Evolutionary conservation across 345 rosid genomes (phyloP), one percentile per base, ranked within the genome.

Genomic region (Bruguiera parviflora): DNA sequence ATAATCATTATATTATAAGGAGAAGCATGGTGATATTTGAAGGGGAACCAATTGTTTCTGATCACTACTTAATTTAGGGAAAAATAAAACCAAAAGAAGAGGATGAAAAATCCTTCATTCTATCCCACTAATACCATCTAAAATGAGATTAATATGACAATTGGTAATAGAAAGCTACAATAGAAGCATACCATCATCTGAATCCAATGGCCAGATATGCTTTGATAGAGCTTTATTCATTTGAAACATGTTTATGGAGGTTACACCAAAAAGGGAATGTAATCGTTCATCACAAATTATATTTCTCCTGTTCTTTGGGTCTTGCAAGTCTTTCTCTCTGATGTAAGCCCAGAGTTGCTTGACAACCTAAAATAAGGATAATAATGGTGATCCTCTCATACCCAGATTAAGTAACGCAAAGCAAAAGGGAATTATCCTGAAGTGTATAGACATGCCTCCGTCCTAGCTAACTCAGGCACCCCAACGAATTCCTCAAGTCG

Each of bases 231-330:
- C 84, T 82, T 84, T 88, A 74, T 71, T 86, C 90, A 88, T 83
- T 64, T 83, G 84, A 75, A 88, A 88, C 90, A 86, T 86, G 74
- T 84, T 81, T 57, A 88, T 84, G 25, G 84, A 81, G 47, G 79
- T 82, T 13, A 84, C 74, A 53, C 70, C 56, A 64, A 88, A 88
- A 66, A 86, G 72, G 64, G 84, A 79, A 64, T 56, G 84, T 55
- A 86, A 71, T 65, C 81, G 31, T 56, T 83, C 83, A 7, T 86
- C 89, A 22, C 93, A 88, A 37, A 83, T 59, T 69, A 86, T 88
- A 49, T 74, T 84, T 51, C 83, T 80, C 66, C 67, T 78, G 68
- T 88, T 81, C 53, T 62, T 73, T 8, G 90, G 93, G 76, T 88
- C 87, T 67, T 88, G 93, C 82, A 88, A 80, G 61, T 80, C 71